Conservation (phyloP, 129 eudicot species). For the Rutidosis leptorrhynchoides region DNA sequence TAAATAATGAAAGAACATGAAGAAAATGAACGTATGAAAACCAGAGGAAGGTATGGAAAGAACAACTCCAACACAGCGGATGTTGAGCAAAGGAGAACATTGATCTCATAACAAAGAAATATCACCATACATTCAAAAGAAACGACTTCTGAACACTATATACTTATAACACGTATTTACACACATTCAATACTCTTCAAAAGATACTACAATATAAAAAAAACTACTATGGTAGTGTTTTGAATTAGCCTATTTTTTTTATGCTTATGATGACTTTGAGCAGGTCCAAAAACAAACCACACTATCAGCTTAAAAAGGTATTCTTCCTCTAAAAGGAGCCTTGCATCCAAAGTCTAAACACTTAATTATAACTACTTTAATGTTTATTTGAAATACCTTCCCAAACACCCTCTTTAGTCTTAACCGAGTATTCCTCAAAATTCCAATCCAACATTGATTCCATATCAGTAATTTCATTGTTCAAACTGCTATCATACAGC, state of each 20-base stretch:
- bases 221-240: neutral
- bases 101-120: neutral
- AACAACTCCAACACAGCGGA: neutral
- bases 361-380: too few species aligned
- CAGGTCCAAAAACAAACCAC: neutral
- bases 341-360: too few species aligned
- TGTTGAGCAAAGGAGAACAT: neutral
- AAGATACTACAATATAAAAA: neutral
- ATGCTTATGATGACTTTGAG: neutral
- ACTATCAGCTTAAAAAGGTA: neutral
- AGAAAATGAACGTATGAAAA: too few species aligned
- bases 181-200: neutral
- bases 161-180: neutral
- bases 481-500: neutral
- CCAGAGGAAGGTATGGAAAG: neutral
- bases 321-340: too few species aligned
- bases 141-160: neutral
- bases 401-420: neutral
- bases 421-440: neutral
- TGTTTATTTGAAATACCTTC: neutral
- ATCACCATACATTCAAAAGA: neutral
- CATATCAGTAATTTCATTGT: neutral
- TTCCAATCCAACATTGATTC: neutral
- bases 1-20: too few species aligned
- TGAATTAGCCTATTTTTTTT: too few species aligned